Conservation (phyloP, 2,329 filamentous ascomycete species). For the Paecilomyces niveus region DNA sequence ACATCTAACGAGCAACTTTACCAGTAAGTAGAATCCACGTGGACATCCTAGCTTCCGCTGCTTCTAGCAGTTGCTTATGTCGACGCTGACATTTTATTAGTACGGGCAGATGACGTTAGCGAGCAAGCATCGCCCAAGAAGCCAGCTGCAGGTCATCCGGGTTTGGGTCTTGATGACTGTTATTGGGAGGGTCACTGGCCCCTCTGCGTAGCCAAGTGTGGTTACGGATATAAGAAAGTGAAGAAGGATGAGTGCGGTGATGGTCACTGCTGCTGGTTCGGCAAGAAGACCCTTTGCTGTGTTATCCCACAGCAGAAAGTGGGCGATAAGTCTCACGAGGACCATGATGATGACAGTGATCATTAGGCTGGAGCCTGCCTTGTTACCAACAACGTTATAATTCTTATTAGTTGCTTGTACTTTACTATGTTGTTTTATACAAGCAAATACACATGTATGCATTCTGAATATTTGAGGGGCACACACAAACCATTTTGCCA, state of each 20-base stretch:
- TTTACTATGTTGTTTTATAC: no score
- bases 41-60: background rate
- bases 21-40: background rate
- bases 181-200: background rate
- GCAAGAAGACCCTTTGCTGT: background rate
- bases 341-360: background rate
- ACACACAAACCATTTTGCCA: no score
- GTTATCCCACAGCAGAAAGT: background rate
- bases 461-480: no score
- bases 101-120: background rate
- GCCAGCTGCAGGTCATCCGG: background rate
- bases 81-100: background rate
- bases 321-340: background rate
- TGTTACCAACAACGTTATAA: background rate
- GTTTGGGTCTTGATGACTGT: background rate
- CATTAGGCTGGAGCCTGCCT: background rate
- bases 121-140: background rate
- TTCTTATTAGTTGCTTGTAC: background rate
- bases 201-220: background rate
- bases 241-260: slow-evolving; percentile 1
- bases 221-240: background rate
- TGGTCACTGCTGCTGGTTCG: slow-evolving; percentile 6
- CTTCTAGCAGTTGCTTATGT: no score
- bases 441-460: no score
- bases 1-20: background rate